Evolutionary conservation across 179 eudicot genomes (phyloP).

Genomic region (Silene vulgaris): DNA sequence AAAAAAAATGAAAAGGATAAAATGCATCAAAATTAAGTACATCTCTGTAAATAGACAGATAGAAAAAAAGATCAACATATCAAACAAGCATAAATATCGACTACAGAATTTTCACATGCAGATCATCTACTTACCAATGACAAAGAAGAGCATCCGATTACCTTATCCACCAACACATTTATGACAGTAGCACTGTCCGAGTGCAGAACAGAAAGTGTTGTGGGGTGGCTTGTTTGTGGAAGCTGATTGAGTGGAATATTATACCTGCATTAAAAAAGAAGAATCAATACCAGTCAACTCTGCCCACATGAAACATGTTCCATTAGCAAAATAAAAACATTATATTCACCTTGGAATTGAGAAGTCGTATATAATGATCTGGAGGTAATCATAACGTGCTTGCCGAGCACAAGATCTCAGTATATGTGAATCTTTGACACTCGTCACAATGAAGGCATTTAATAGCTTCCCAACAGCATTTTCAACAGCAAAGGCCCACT

Average conservation of each 20-base stretch:
- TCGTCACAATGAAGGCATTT: constrained; percentile 86
- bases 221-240: constrained; percentile 81
- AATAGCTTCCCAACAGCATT: constrained; percentile 72
- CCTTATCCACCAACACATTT: constrained; percentile 88
- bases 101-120: constrained; percentile 1
- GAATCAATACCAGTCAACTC: constrained; percentile 11
- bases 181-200: constrained; percentile 67
- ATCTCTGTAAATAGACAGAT: background rate
- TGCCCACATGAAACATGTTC: constrained; percentile 2
- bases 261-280: constrained; percentile 48
- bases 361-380: constrained; percentile 74
- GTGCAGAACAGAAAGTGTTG: constrained; percentile 56
- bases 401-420: constrained; percentile 75
- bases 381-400: constrained; percentile 57
- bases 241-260: constrained; percentile 60
- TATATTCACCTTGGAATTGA: constrained; percentile 56
- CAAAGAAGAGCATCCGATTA: constrained; percentile 23
- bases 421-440: constrained; percentile 64
- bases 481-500: constrained; percentile 86
- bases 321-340: background rate
- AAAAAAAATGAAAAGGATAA: background rate
- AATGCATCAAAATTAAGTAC: background rate
- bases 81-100: background rate
- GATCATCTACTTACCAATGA: constrained; percentile 2
- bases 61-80: background rate